Percentiles rank a stretch among this genome's conserved stretches.
phyloP scores from a whole-genome alignment of 2,329 filamentous ascomycete species.

The Trichoderma sp. region DNA sequence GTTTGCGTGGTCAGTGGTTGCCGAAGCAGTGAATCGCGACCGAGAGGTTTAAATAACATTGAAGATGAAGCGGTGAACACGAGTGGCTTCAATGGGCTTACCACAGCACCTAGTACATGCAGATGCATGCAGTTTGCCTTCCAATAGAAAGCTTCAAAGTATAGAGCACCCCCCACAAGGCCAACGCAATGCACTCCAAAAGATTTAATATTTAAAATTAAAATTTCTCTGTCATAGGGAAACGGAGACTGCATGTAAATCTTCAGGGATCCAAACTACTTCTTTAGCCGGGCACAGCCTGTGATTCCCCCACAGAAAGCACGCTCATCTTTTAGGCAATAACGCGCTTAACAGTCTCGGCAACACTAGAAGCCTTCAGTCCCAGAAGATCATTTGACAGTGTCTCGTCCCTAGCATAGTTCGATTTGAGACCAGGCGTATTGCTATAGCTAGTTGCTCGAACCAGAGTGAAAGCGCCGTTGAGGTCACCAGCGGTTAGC shows the following conservation, averaged over 20 bases:
- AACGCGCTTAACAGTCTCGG: background rate
- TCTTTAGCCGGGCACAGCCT: background rate
- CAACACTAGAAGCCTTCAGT: background rate
- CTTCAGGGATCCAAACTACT: background rate
- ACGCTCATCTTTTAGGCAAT: background rate
- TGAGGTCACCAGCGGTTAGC: conserved; percentile 21
- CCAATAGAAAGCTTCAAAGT: background rate
- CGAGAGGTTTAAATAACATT: background rate
- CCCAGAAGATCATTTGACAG: conserved; percentile 22
- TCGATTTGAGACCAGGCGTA: conserved; percentile 18
- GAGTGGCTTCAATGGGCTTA: background rate
- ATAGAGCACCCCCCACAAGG: background rate
- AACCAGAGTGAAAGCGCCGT: conserved; percentile 23
- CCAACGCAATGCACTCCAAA: background rate
- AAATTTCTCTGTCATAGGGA: background rate
- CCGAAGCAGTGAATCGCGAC: background rate
- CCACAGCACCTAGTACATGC: background rate
- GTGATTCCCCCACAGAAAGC: background rate
- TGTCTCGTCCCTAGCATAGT: conserved; percentile 23
- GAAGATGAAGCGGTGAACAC: background rate
- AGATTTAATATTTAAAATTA: background rate
- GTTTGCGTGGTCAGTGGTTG: background rate
- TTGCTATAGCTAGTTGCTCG: conserved; percentile 23
- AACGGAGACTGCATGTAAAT: background rate
- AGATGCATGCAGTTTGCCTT: background rate